Conservation (phyloP, 2,329 filamentous ascomycete genomes). For the Penicillium sp. region DNA sequence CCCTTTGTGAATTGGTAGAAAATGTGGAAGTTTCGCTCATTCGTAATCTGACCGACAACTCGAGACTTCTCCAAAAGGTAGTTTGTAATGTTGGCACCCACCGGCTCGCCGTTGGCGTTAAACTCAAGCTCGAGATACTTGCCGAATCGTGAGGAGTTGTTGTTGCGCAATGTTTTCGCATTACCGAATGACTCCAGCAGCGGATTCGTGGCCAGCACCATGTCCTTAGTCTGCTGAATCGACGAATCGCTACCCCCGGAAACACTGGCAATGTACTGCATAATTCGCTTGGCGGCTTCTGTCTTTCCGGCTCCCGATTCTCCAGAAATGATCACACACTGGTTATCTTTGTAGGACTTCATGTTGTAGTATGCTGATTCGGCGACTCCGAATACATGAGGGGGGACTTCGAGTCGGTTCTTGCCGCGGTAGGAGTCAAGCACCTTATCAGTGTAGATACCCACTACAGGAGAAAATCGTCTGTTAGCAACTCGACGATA, state of each 20-base stretch:
- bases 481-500: conserved; percentile 44
- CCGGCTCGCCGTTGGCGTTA: conserved; percentile 86
- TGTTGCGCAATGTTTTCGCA: conserved; percentile 96
- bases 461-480: conserved; percentile 59
- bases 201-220: conserved; percentile 98
- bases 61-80: conserved; percentile 94
- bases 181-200: conserved; percentile 97
- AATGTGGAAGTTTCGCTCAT: conserved; percentile 98
- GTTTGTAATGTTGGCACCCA: conserved; percentile 97
- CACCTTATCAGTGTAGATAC: conserved; percentile 95
- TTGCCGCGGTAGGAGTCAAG: conserved; percentile 95
- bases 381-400: conserved; percentile 96
- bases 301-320: conserved; percentile 99
- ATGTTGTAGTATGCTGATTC: conserved; percentile 99
- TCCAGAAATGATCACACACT: conserved; percentile 98
- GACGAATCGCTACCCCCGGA: conserved; percentile 83
- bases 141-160: conserved; percentile 97
- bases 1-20: conserved; percentile 99
- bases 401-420: conserved; percentile 90
- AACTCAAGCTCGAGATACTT: conserved; percentile 99
- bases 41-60: conserved; percentile 91
- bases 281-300: conserved; percentile 96
- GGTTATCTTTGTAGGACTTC: conserved; percentile 99
- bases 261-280: conserved; percentile 99
- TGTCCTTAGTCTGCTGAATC: conserved; percentile 97